phyloP scores from a whole-genome alignment of 2,329 filamentous ascomycete species.

The Aspergillus sp. region DNA sequence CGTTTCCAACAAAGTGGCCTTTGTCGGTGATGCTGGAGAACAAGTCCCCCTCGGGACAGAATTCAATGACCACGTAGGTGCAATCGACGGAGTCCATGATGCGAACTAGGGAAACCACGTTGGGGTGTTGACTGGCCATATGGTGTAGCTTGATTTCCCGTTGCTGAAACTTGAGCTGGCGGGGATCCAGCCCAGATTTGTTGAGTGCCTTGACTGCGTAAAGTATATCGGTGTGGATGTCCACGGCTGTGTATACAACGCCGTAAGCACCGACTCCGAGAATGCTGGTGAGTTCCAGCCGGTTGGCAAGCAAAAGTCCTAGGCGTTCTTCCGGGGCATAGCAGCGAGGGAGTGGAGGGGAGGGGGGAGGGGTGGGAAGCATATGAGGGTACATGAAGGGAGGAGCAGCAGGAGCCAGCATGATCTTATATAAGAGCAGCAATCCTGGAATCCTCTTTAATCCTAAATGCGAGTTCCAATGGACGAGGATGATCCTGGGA shows the following conservation, averaged over 20 bases:
- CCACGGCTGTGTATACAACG: slow-evolving; percentile 88
- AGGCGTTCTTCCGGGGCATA: slow-evolving; percentile 80
- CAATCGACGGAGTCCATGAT: slow-evolving; percentile 91
- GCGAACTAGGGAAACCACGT: slow-evolving; percentile 91
- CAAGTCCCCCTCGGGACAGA: slow-evolving; percentile 93
- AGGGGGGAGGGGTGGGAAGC: slow-evolving; percentile 52
- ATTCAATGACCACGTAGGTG: slow-evolving; percentile 95
- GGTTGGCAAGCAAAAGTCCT: slow-evolving; percentile 80
- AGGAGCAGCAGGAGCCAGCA: slow-evolving; percentile 24
- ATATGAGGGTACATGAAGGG: slow-evolving; percentile 48
- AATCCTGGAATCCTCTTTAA: slow-evolving; percentile 5
- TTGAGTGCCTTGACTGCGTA: slow-evolving; percentile 98
- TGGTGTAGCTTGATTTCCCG: slow-evolving; percentile 93
- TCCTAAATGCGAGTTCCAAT: slow-evolving; percentile 6
- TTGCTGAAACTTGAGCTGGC: slow-evolving; percentile 88
- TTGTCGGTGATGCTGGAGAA: slow-evolving; percentile 98
- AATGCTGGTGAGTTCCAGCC: slow-evolving; percentile 81
- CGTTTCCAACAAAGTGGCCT: slow-evolving; percentile 90
- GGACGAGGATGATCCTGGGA: slow-evolving; percentile 1
- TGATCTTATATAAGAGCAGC: slow-evolving; percentile 14
- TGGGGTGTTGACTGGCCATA: slow-evolving; percentile 82
- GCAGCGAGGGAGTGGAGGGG: slow-evolving; percentile 53
- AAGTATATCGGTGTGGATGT: slow-evolving; percentile 76
- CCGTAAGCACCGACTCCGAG: slow-evolving; percentile 95
- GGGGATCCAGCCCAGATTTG: slow-evolving; percentile 86